A percentile compares a stretch with the other conserved stretches of the same genome.
These are phyloP conservation scores for Tetracladium marchalianum DNA, from an alignment of 495 filamentous ascomycete genomes.

Conservation along the genomic window DNA sequence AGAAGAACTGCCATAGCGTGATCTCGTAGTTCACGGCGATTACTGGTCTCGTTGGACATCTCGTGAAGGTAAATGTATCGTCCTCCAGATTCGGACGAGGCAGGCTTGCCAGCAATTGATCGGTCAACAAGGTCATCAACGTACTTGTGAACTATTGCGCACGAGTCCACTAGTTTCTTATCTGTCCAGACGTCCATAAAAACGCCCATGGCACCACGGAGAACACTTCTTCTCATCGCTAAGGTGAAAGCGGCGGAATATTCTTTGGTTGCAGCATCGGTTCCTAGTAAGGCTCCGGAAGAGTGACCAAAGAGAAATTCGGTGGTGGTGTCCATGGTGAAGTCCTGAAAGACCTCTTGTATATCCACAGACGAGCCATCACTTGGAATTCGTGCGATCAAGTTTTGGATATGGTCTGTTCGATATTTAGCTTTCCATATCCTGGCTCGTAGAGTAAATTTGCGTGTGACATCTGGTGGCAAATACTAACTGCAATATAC, in stretches of 20 bases:
- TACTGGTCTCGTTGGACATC: conserved; percentile 27
- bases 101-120: background rate
- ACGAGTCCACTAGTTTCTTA: background rate
- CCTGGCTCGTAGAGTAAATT: too few species aligned
- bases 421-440: too few species aligned
- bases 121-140: background rate
- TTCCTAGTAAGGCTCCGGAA: background rate
- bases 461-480: too few species aligned
- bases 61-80: conserved; percentile 43
- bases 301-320: conserved; percentile 53
- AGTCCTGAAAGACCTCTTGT: conserved; percentile 48
- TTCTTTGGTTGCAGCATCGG: conserved; percentile 2
- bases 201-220: conserved; percentile 11
- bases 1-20: conserved; percentile 41
- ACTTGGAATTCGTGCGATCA: conserved; percentile 25
- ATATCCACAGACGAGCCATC: conserved; percentile 33
- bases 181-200: conserved; percentile 9
- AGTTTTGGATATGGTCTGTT: conserved; percentile 26
- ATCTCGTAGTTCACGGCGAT: conserved; percentile 28
- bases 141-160: background rate
- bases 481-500: background rate
- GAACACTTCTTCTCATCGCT: conserved; percentile 26
- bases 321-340: conserved; percentile 55
- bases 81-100: conserved; percentile 9
- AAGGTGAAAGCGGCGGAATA: conserved; percentile 32